Percentiles rank a stretch among this genome's conserved stretches.
These are phyloP conservation scores for Lineolata rhizophorae DNA, from an alignment of 495 filamentous ascomycete species.

Conservation along the genomic window DNA sequence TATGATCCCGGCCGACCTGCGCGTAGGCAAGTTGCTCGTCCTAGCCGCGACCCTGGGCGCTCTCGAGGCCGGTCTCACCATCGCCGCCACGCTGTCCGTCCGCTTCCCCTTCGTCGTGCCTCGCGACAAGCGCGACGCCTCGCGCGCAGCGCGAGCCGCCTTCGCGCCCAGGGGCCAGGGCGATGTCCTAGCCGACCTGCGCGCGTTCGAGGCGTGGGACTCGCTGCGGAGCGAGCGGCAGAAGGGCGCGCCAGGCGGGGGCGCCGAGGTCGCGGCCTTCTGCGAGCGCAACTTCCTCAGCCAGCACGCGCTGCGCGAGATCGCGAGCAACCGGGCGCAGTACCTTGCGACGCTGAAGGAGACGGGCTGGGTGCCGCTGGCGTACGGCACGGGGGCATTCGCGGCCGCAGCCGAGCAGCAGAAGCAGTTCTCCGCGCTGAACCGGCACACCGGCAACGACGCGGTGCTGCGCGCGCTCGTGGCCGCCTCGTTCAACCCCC, in stretches of 20 bases:
- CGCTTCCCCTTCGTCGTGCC: constrained; percentile 70
- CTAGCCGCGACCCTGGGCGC: constrained; percentile 87
- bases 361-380: constrained; percentile 48
- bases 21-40: constrained; percentile 87
- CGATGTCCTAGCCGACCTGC: constrained; percentile 68
- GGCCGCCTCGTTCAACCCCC: constrained; percentile 79
- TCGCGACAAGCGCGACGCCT: constrained; percentile 56
- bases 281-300: constrained; percentile 81
- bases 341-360: constrained; percentile 73
- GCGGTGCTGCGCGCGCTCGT: constrained; percentile 64
- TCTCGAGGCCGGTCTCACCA: constrained; percentile 70
- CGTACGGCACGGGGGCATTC: constrained; percentile 15
- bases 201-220: constrained; percentile 66
- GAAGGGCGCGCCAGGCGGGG: constrained; percentile 21
- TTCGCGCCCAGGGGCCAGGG: constrained; percentile 55
- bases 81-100: constrained; percentile 71
- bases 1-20: constrained; percentile 84
- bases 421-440: constrained; percentile 10
- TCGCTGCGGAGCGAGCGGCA: constrained; percentile 34
- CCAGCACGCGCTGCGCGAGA: constrained; percentile 62
- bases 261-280: constrained; percentile 48
- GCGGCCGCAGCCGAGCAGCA: neutral
- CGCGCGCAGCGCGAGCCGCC: constrained; percentile 47
- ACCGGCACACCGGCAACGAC: constrained; percentile 25
- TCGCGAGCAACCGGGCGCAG: constrained; percentile 65